Conservation (phyloP, 345 rosid genomes). For the Carallia pectinifolia region DNA sequence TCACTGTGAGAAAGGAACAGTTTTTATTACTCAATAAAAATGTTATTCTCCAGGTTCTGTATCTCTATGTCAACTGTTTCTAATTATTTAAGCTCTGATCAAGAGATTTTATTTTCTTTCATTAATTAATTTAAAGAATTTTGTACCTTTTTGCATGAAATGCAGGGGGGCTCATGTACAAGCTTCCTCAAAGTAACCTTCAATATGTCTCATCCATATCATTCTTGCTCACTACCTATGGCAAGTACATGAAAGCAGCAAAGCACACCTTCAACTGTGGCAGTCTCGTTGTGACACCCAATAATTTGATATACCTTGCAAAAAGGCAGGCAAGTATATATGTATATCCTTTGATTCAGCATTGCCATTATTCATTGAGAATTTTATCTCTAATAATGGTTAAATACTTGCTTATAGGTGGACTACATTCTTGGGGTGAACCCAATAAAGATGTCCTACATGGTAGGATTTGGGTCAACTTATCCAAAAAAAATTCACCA, state of each 20-base stretch:
- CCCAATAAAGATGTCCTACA: constrained; percentile 78
- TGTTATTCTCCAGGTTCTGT: too few relatives aligned
- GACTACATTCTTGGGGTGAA: constrained; percentile 80
- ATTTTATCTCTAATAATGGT: too few relatives aligned
- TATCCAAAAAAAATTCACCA: constrained; percentile 81
- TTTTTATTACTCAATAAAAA: too few relatives aligned
- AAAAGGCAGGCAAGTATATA: constrained; percentile 52
- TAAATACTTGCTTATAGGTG: constrained; percentile 29
- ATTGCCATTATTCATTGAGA: too few relatives aligned
- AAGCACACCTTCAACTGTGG: constrained; percentile 64
- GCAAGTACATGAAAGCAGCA: constrained; percentile 69
- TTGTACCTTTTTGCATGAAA: neutral
- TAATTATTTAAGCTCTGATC: too few relatives aligned
- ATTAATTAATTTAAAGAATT: neutral
- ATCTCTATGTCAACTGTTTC: too few relatives aligned
- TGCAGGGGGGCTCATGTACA: constrained; percentile 83
- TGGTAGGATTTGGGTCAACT: constrained; percentile 78
- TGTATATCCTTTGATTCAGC: neutral
- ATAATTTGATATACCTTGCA: constrained; percentile 47
- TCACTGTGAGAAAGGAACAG: neutral
- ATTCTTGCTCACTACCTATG: constrained; percentile 79
- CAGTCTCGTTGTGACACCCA: constrained; percentile 49
- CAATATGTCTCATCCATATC: constrained; percentile 86
- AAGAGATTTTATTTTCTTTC: neutral
- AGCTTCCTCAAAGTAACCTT: constrained; percentile 67